Conservation (phyloP, 495 filamentous ascomycete species). For the Penicillium cinerascens region DNA sequence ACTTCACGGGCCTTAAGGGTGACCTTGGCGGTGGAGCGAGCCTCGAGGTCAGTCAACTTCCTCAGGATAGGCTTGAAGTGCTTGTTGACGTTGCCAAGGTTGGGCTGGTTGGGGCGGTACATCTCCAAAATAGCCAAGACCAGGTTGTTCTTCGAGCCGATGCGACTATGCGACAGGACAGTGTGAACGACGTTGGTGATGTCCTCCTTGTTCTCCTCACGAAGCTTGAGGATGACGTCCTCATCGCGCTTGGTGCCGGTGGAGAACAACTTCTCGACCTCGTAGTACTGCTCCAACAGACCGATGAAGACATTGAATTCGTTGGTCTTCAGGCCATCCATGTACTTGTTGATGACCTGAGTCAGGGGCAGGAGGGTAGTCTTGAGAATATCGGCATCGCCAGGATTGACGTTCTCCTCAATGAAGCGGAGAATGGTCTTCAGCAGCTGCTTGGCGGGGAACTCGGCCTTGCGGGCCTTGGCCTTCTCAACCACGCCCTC, state of each 20-base stretch:
- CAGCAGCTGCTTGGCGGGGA: slow-evolving; percentile 82
- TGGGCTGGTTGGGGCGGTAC: slow-evolving; percentile 92
- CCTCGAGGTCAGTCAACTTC: slow-evolving; percentile 88
- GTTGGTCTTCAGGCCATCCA: slow-evolving; percentile 85
- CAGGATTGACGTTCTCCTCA: slow-evolving; percentile 73
- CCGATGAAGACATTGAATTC: slow-evolving; percentile 80
- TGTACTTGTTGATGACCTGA: slow-evolving; percentile 76
- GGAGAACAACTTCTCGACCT: slow-evolving; percentile 83
- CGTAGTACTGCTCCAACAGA: slow-evolving; percentile 74
- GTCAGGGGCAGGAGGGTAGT: slow-evolving; percentile 71
- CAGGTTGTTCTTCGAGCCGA: slow-evolving; percentile 91
- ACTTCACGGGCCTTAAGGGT: slow-evolving; percentile 95
- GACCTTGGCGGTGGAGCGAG: slow-evolving; percentile 87
- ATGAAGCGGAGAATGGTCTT: slow-evolving; percentile 86
- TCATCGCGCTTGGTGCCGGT: slow-evolving; percentile 82
- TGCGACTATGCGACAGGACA: slow-evolving; percentile 89
- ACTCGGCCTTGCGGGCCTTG: slow-evolving; percentile 71
- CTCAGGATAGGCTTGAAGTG: slow-evolving; percentile 79
- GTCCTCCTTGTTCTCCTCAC: slow-evolving; percentile 95
- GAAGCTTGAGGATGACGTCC: slow-evolving; percentile 87
- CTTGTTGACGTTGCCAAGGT: slow-evolving; percentile 81
- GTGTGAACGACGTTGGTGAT: slow-evolving; percentile 75
- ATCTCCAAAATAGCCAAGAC: slow-evolving; percentile 88
- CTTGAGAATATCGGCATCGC: slow-evolving; percentile 68
- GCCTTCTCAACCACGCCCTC: slow-evolving; percentile 82